Conservation (phyloP, 345 rosid species). For the Laguncularia racemosa region DNA sequence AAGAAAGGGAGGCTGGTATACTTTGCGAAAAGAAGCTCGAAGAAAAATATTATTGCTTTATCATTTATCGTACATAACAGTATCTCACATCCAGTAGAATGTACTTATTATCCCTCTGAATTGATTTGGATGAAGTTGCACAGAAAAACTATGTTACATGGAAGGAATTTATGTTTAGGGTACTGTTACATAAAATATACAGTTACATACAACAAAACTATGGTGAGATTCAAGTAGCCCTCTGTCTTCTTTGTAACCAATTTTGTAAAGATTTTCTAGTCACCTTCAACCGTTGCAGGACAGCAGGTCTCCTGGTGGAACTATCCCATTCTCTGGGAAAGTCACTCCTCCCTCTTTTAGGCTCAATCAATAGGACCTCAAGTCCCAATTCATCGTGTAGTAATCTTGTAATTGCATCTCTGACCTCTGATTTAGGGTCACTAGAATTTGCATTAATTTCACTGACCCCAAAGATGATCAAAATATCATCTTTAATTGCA, state of each 20-base stretch:
- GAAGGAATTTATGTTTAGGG: no score
- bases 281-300: slow-evolving; percentile 54
- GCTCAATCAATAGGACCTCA: slow-evolving; percentile 36
- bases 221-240: slow-evolving; percentile 18
- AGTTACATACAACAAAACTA: neutral
- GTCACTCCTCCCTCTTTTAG: slow-evolving; percentile 10
- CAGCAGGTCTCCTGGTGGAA: slow-evolving; percentile 59
- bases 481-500: slow-evolving; percentile 54
- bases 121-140: no score
- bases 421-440: slow-evolving; percentile 28
- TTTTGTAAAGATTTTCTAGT: slow-evolving; percentile 48
- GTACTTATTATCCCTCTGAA: no score
- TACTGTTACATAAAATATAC: neutral
- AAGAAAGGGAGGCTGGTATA: no score
- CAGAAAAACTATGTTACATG: no score
- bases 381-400: slow-evolving; percentile 65
- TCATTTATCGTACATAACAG: no score
- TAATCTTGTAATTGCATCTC: slow-evolving; percentile 46
- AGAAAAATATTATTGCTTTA: no score
- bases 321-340: slow-evolving; percentile 18
- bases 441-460: slow-evolving; percentile 21
- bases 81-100: no score
- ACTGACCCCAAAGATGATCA: slow-evolving; percentile 54
- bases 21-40: no score
- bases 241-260: slow-evolving; percentile 52